Evolutionary conservation across 192 early-diverging fungal genomes (phyloP).

Genomic region (Coemansia sp.): DNA sequence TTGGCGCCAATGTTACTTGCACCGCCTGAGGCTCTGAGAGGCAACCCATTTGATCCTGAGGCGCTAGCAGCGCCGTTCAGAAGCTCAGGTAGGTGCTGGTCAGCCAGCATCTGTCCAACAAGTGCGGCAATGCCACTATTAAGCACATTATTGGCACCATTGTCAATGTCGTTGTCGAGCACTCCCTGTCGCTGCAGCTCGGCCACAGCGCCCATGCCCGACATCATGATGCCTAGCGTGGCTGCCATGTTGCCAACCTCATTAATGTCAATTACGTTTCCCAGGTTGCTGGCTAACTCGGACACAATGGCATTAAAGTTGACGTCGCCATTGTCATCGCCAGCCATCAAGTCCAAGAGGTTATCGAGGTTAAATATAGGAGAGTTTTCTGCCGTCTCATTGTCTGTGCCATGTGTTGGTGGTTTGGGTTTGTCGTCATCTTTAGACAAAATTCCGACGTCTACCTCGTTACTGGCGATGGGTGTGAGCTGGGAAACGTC

Average conservation of each 20-base stretch:
- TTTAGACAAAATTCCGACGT: neutral
- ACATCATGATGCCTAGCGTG: slow-evolving; percentile 43
- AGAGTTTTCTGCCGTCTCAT: neutral
- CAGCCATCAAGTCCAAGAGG: slow-evolving; percentile 46
- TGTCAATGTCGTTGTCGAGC: neutral
- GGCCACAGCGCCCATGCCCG: slow-evolving; percentile 37
- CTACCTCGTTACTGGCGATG: neutral
- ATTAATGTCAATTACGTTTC: slow-evolving; percentile 51
- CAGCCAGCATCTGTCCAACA: slow-evolving; percentile 21
- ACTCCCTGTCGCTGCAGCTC: slow-evolving; percentile 32
- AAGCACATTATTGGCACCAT: slow-evolving; percentile 11
- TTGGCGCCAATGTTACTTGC: neutral
- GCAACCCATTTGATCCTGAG: neutral
- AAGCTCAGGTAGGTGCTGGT: neutral
- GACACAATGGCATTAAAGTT: slow-evolving; percentile 49
- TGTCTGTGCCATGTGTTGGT: neutral
- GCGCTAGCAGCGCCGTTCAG: neutral
- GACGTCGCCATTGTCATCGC: slow-evolving; percentile 48
- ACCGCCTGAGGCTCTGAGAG: neutral
- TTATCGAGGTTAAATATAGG: slow-evolving; percentile 41
- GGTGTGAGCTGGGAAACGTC: too few relatives aligned
- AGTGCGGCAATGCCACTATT: slow-evolving; percentile 35
- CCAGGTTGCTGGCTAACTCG: slow-evolving; percentile 45
- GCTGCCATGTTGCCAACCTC: slow-evolving; percentile 48
- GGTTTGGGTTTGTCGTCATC: neutral